Conservation (phyloP, 176 grass and related monocot genomes). For the Triticum dicoccoides region DNA sequence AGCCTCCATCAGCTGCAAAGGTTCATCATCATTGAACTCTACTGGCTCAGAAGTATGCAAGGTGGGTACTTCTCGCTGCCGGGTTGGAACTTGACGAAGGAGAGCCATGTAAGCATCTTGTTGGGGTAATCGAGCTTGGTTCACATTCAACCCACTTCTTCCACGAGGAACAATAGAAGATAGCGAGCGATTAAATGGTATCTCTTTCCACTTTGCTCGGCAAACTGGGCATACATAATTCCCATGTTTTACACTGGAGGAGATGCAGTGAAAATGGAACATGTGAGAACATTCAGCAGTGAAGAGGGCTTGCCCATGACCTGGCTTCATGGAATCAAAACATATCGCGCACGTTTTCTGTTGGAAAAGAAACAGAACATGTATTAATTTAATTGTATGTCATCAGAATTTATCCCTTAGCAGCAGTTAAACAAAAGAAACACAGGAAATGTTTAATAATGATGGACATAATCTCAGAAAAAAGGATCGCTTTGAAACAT, state of each 20-base stretch:
- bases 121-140: constrained; percentile 43
- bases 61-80: constrained; percentile 29
- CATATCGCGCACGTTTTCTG: constrained; percentile 91
- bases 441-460: neutral
- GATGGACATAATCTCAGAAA: neutral
- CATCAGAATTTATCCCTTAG: neutral
- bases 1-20: constrained; percentile 50
- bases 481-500: neutral
- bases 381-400: neutral
- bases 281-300: constrained; percentile 97
- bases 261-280: constrained; percentile 98
- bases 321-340: constrained; percentile 85
- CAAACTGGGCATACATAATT: constrained; percentile 91
- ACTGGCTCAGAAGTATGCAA: constrained; percentile 50
- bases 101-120: constrained; percentile 57
- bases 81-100: constrained; percentile 42
- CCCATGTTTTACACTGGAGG: constrained; percentile 87
- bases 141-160: constrained; percentile 49
- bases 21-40: constrained; percentile 84
- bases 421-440: neutral
- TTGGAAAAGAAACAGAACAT: constrained; percentile 23
- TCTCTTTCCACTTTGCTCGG: constrained; percentile 91
- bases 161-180: constrained; percentile 45
- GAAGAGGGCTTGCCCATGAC: constrained; percentile 85
- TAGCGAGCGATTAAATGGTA: constrained; percentile 58